A percentile compares a stretch with the other conserved stretches of the same genome.
phyloP scores from a whole-genome alignment of 495 filamentous ascomycete species.

The Aspergillus carlsbadensis region DNA sequence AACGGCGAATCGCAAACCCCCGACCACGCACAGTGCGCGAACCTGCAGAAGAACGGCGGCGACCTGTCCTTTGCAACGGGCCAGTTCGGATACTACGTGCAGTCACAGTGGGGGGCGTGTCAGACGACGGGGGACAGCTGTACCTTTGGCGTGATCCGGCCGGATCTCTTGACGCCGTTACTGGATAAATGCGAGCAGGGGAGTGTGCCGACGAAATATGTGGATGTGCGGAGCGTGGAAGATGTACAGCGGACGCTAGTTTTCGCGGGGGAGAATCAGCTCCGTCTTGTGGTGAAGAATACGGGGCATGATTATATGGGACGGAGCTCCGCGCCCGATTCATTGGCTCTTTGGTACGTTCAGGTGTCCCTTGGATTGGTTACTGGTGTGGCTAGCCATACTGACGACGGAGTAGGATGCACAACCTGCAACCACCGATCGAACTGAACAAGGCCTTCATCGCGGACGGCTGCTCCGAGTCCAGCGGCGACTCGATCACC shows the following conservation, averaged over 20 bases:
- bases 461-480: constrained; percentile 13
- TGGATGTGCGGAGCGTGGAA: constrained; percentile 5
- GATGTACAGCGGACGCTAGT: constrained; percentile 7
- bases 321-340: constrained; percentile 14
- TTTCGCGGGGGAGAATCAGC: constrained; percentile 27
- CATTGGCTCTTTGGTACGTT: constrained; percentile 29
- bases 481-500: constrained; percentile 16
- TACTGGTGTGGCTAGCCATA: no score
- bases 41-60: neutral
- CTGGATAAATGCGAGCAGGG: constrained; percentile 2
- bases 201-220: constrained; percentile 10
- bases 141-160: neutral
- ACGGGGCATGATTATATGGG: constrained; percentile 38
- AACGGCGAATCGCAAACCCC: neutral
- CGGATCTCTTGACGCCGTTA: neutral
- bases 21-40: neutral
- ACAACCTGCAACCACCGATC: constrained; percentile 22
- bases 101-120: constrained; percentile 12
- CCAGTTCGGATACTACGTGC: neutral
- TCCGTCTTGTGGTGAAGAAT: constrained; percentile 40
- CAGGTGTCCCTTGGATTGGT: neutral
- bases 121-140: constrained; percentile 14
- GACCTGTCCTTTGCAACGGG: neutral
- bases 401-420: constrained; percentile 24
- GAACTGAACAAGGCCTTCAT: constrained; percentile 7